phyloP scores from a whole-genome alignment of 495 filamentous ascomycete genomes.

The Haplographium delicatum region DNA sequence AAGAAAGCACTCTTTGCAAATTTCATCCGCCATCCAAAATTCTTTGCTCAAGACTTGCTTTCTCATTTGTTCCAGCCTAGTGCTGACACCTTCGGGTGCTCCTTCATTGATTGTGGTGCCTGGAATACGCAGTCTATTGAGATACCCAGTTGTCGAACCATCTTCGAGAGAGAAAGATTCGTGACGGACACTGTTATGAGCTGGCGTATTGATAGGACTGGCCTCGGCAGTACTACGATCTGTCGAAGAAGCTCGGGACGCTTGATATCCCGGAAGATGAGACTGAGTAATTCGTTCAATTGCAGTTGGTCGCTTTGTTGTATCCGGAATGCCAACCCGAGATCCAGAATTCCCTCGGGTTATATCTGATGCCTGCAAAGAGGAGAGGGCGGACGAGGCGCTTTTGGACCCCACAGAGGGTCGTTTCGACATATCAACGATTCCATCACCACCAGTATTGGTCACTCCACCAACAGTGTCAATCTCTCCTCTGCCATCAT shows the following conservation, averaged over 20 bases:
- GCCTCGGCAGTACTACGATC: conserved; percentile 47
- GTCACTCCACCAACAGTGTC: conserved; percentile 1
- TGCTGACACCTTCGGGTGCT: conserved; percentile 54
- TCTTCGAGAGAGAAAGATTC: conserved; percentile 43
- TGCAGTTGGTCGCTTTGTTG: conserved; percentile 31
- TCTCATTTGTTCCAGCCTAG: conserved; percentile 60
- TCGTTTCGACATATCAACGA: conserved; percentile 8
- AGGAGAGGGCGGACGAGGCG: conserved; percentile 18
- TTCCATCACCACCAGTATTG: conserved; percentile 13
- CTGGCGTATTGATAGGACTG: conserved; percentile 47
- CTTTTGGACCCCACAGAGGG: conserved; percentile 6
- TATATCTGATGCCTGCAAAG: conserved; percentile 14
- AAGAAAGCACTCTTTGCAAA: conserved; percentile 93
- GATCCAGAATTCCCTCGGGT: conserved; percentile 2
- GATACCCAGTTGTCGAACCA: conserved; percentile 9
- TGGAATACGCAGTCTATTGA: conserved; percentile 40
- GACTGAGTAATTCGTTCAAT: conserved; percentile 52
- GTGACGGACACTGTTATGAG: conserved; percentile 48
- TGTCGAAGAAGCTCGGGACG: conserved; percentile 60
- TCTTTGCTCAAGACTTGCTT: conserved; percentile 86
- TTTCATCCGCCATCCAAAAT: conserved; percentile 99
- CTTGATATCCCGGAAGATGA: conserved; percentile 39
- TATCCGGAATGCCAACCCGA: conserved; percentile 6
- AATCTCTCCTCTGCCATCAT: neutral
- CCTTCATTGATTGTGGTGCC: conserved; percentile 50